Percentiles rank a stretch among this genome's conserved stretches.
Evolutionary conservation across 202 grass and related monocot species (phyloP).

Genomic region (Carex arenaria): DNA sequence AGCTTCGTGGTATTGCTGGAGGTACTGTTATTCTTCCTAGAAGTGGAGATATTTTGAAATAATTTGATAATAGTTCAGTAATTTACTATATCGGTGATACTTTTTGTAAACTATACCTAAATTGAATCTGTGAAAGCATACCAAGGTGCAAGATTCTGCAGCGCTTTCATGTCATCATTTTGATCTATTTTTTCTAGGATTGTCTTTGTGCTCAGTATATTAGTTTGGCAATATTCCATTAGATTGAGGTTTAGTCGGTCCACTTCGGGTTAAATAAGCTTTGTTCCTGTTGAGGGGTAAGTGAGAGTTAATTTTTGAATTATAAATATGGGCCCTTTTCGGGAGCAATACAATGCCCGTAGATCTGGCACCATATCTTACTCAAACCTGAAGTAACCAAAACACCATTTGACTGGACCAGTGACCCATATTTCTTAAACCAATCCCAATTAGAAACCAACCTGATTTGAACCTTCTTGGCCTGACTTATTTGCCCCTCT

Average conservation of each 20-base stretch:
- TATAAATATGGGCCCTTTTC: neutral
- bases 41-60: neutral
- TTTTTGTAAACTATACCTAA: neutral
- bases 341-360: neutral
- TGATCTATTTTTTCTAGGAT: neutral
- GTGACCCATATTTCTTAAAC: neutral
- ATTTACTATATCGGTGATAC: neutral
- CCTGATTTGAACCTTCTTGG: neutral
- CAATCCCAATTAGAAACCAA: neutral
- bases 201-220: neutral
- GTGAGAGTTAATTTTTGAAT: neutral
- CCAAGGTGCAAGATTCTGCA: neutral
- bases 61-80: neutral
- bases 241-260: neutral
- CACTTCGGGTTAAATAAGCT: neutral
- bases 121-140: neutral
- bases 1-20: constrained; percentile 85
- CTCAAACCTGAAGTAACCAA: neutral
- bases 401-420: neutral
- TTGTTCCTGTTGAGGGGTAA: neutral
- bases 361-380: neutral
- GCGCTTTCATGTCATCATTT: neutral
- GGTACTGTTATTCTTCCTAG: constrained; percentile 31
- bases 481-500: neutral
- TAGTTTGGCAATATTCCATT: neutral